Percentiles rank a stretch among this genome's conserved stretches.
Evolutionary conservation across 1,284 basidiomycete genomes (phyloP).

Genomic region (Ustilago bromivora): DNA sequence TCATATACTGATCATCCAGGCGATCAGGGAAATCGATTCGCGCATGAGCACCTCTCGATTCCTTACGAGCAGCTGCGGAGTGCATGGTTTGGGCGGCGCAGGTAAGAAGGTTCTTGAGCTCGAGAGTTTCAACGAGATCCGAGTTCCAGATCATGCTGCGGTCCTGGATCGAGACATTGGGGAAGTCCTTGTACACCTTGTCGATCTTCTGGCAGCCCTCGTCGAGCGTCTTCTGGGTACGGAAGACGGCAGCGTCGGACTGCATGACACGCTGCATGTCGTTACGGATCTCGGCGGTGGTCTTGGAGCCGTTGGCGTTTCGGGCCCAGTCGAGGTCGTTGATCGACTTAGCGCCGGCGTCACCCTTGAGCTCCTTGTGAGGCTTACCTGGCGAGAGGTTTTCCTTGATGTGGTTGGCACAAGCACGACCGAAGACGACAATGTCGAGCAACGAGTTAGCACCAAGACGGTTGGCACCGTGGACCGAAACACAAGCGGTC

Average conservation of each 20-base stretch:
- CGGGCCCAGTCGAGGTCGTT: constrained; percentile 91
- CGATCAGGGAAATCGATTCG: constrained; percentile 90
- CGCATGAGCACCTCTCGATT: constrained; percentile 96
- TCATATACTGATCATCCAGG: constrained; percentile 77
- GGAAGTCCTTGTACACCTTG: constrained; percentile 86
- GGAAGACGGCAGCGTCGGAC: constrained; percentile 73
- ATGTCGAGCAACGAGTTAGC: constrained; percentile 99
- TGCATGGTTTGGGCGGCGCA: constrained; percentile 96
- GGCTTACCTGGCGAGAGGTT: constrained; percentile 88
- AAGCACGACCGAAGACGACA: constrained; percentile 98
- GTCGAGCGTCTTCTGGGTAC: constrained; percentile 90
- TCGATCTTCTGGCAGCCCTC: constrained; percentile 90
- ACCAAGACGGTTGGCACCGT: constrained; percentile 98
- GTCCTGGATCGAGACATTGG: constrained; percentile 94
- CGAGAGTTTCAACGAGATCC: constrained; percentile 95
- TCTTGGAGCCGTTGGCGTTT: constrained; percentile 79
- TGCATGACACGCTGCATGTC: constrained; percentile 99
- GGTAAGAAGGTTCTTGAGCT: constrained; percentile 94
- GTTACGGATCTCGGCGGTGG: constrained; percentile 89
- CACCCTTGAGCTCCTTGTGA: constrained; percentile 87
- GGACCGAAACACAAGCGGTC: constrained; percentile 98
- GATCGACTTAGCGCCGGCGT: constrained; percentile 87
- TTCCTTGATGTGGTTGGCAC: constrained; percentile 96
- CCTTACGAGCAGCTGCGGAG: constrained; percentile 93
- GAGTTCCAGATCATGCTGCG: constrained; percentile 93